These are phyloP conservation scores for Talaromyces liani DNA, from an alignment of 495 filamentous ascomycete genomes.

Conservation along the genomic window DNA sequence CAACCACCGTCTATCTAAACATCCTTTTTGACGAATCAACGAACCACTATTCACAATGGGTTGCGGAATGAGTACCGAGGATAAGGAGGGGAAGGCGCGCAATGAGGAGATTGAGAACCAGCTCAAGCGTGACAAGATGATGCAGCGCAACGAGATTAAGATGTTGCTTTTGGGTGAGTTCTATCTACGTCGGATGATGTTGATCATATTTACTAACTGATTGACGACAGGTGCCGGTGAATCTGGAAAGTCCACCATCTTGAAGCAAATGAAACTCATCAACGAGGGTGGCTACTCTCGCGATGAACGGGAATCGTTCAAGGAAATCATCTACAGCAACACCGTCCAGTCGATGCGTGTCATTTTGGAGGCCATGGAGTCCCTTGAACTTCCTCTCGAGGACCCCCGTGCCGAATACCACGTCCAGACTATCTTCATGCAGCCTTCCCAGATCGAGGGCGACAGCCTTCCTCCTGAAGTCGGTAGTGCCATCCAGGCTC, in stretches of 20 bases:
- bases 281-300: constrained; percentile 51
- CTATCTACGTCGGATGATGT: no score
- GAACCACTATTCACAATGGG: constrained; percentile 69
- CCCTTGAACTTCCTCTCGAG: constrained; percentile 79
- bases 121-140: constrained; percentile 90
- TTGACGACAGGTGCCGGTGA: constrained; percentile 77
- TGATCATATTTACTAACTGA: no score
- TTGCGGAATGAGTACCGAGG: constrained; percentile 99
- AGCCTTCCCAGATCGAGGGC: constrained; percentile 89
- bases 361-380: constrained; percentile 95
- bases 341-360: constrained; percentile 95
- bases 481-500: constrained; percentile 80
- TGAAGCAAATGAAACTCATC: constrained; percentile 92
- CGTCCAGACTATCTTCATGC: constrained; percentile 94
- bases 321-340: constrained; percentile 98
- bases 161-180: constrained; percentile 90
- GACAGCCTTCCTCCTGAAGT: constrained; percentile 93
- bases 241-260: constrained; percentile 97
- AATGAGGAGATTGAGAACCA: constrained; percentile 99
- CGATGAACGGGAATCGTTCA: constrained; percentile 57
- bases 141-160: constrained; percentile 97
- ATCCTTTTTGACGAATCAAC: constrained; percentile 17
- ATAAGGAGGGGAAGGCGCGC: constrained; percentile 99
- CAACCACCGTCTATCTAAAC: not conserved
- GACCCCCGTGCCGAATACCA: constrained; percentile 86